phyloP scores from a whole-genome alignment of 768 basidiomycete species.

The Pholiota microspora region DNA sequence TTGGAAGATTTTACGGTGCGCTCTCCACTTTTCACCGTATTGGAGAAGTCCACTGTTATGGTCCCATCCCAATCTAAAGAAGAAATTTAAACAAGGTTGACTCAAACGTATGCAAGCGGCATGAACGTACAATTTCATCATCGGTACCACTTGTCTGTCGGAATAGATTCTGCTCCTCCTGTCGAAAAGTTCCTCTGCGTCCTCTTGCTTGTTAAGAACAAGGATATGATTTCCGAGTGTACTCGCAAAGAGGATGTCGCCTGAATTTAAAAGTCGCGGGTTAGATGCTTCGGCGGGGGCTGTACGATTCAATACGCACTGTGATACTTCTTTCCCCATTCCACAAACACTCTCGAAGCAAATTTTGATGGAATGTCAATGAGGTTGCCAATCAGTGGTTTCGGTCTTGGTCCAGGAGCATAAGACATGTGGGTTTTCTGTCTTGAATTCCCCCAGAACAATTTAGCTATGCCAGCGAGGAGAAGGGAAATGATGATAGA shows the following conservation, averaged over 20 bases:
- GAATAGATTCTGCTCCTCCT: constrained; percentile 45
- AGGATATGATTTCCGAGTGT: constrained; percentile 15
- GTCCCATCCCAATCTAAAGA: constrained; percentile 33
- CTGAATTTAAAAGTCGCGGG: not conserved
- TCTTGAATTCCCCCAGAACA: not conserved
- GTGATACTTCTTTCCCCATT: constrained; percentile 6
- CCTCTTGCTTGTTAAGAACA: constrained; percentile 24
- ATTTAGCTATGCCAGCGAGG: not conserved
- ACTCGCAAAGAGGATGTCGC: constrained; percentile 7
- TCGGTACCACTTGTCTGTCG: constrained; percentile 33
- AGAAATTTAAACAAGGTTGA: not conserved
- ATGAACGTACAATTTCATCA: constrained; percentile 6
- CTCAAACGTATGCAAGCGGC: not conserved
- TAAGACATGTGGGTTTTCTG: not conserved
- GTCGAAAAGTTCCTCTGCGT: constrained; percentile 28
- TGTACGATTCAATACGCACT: not conserved
- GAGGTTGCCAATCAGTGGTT: constrained; percentile 4
- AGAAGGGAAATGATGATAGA: not conserved
- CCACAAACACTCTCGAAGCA: not conserved
- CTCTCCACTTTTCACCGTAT: constrained; percentile 37
- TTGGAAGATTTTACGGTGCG: constrained; percentile 34
- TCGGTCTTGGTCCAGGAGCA: constrained; percentile 5
- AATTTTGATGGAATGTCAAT: constrained; percentile 7
- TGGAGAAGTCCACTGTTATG: constrained; percentile 29
- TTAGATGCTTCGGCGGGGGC: not conserved